Base-by-base conservation (phyloP, 1,284 basidiomycete genomes). In the Fomes fomentarius region DNA sequence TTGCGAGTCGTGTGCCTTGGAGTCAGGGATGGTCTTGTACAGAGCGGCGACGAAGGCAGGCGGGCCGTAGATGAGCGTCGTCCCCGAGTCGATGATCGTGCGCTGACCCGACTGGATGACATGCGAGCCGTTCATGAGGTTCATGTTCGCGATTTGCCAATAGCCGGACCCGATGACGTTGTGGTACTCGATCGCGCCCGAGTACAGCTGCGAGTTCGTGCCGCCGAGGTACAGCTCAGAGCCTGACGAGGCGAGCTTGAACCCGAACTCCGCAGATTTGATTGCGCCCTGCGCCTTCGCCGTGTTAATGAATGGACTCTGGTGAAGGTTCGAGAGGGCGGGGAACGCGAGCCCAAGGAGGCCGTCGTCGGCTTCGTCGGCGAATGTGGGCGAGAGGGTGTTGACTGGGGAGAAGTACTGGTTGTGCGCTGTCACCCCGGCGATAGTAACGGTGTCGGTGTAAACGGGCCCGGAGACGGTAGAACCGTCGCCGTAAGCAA, bases 221-320 rank as follows among this genome's bases (percentile, higher is more conserved):
- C 80, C 79, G 35, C 83, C 83, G 47, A 85, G 74, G 68, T 69
- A 79, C 17, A 84, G 74, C 62, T 77, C 74, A 3, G 79, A 79
- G 50, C 76, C 77, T 17, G 67, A 65, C 28, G 62, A 61, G 7
- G 75, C 70, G 56, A 84, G 75, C 57, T 79, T 77, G 69, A 84
- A 79, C 7, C 69, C 73, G 63, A 82, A 83, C 14, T 43, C 43
- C 21, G 49, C 59, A 19, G 15, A 35, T 22, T 38, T 52, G 14
- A 56, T 44, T 9, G 37, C 50, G 30, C 54, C 52, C 47, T 64
- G 55, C 4, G 49, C 6, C 31, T 51, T 52, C 5, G 59, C 61
- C 0, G 52, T 54, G 39, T 58, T 58, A 45, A 63, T 49, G 53
- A 57, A 62, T 10, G 61, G 61, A 21, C 45, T 57, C 49, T 62